Evolutionary conservation across 2,329 filamentous ascomycete genomes (phyloP).

Genomic region (Ophiostoma sp.): DNA sequence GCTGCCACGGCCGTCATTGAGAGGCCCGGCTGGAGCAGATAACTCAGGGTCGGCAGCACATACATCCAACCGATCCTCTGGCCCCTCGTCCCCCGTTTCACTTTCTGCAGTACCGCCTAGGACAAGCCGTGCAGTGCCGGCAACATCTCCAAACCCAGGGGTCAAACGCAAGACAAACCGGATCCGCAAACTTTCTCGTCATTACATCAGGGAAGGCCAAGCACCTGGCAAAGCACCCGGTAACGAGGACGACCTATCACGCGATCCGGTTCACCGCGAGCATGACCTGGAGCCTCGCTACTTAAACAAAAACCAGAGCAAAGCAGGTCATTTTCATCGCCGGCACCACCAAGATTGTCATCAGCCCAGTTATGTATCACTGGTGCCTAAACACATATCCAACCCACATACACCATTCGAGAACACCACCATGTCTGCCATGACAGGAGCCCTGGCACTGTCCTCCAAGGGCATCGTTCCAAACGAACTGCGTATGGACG

Average conservation of each 20-base stretch:
- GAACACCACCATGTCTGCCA: slow-evolving; percentile 43
- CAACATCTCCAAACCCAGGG: neutral
- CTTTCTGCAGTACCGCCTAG: neutral
- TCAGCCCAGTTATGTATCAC: slow-evolving; percentile 9
- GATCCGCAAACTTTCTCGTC: neutral
- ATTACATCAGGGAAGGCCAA: neutral
- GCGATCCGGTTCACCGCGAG: neutral
- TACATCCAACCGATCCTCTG: neutral
- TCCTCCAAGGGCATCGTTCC: slow-evolving; percentile 46
- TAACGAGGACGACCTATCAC: neutral
- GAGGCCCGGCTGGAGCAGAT: neutral
- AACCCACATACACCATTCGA: slow-evolving; percentile 37
- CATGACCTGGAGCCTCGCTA: neutral
- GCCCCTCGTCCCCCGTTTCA: neutral
- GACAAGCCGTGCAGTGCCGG: neutral
- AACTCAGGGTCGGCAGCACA: neutral
- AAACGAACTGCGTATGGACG: slow-evolving; percentile 43
- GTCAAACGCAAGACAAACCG: neutral
- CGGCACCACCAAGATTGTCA: slow-evolving; percentile 6
- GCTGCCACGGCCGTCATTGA: neutral
- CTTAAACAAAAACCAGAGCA: neutral
- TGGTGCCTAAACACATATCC: slow-evolving; percentile 21
- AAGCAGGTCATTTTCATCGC: neutral
- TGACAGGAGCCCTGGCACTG: slow-evolving; percentile 34
- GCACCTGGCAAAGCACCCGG: neutral